Conservation (phyloP, 495 filamentous ascomycete genomes). For the Annulohypoxylon stygium region DNA sequence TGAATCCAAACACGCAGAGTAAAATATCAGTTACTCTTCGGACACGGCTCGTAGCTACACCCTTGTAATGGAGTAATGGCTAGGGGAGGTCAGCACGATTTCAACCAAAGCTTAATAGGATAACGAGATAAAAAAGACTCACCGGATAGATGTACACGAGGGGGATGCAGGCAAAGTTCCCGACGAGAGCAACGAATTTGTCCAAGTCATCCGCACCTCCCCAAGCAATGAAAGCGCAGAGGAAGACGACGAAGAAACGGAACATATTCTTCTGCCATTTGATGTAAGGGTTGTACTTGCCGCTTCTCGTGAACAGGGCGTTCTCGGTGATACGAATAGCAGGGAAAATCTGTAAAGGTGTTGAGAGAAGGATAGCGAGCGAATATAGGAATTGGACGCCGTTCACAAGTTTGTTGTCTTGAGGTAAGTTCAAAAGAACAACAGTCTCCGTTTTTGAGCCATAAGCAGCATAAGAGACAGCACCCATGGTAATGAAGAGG, state of each 20-base stretch:
- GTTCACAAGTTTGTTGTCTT: conserved; percentile 96
- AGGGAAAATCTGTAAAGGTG: conserved; percentile 95
- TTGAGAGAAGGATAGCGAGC: conserved; percentile 91
- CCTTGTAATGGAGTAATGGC: conserved; percentile 90
- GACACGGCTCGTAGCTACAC: conserved; percentile 72
- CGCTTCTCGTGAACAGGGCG: conserved; percentile 76
- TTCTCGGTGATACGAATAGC: conserved; percentile 86
- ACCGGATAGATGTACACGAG: conserved; percentile 98
- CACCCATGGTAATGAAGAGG: conserved; percentile 91
- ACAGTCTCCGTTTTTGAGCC: conserved; percentile 95
- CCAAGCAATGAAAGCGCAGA: conserved; percentile 91
- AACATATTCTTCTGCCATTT: conserved; percentile 99
- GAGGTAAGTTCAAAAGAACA: conserved; percentile 93
- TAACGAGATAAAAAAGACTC: conserved; percentile 53
- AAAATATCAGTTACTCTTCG: conserved; percentile 77
- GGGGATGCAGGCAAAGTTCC: conserved; percentile 97
- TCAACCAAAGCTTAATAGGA: neutral
- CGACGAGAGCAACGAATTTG: conserved; percentile 95
- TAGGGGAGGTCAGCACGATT: conserved; percentile 55
- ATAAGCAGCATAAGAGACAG: conserved; percentile 94
- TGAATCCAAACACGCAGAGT: conserved; percentile 82
- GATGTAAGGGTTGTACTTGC: conserved; percentile 94
- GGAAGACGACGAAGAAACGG: conserved; percentile 88
- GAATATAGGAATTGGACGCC: conserved; percentile 96
- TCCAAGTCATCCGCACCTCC: conserved; percentile 92